Base-by-base conservation (phyloP, 2,329 filamentous ascomycete genomes). In the Thielaviopsis populi region DNA sequence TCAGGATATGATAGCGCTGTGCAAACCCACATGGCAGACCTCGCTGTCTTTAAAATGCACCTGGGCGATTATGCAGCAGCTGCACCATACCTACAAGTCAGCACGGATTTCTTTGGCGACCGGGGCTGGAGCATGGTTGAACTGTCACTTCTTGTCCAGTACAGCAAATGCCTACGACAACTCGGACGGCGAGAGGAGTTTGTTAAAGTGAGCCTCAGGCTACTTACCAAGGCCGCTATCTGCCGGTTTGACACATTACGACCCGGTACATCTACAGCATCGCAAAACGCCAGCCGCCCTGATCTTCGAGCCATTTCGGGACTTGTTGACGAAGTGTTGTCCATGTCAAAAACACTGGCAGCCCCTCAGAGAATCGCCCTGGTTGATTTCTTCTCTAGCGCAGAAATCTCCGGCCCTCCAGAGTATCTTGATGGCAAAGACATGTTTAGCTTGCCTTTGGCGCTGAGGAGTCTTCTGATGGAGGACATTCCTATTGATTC, bases 21-120 rank as follows among this genome's bases (percentile, higher is more conserved):
- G 0, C 85, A 95, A 69, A 81, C 85, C 22, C 85, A 86, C 66
- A 83, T 91, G 72, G 87, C 89, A 10, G 94, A 99, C 73, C 80
- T 97, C 56, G 94, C 91, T 1, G 81, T 94, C 4, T 77, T 96
- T 61, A 91, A 92, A 70, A 94, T 86, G 69, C 83, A 88, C 66
- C 78, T 88, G 2, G 81, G 82, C 24, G 88, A 97, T 68, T 91
- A 85, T 70, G 78, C 77, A 1, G 80, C 83, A 1, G 91, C 94
- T 0, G 85, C 88, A 0, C 81, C 81, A 0, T 91, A 88, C 70
- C 94, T 99, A 69, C 82, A 87, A 69, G 81, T 85, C 56, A 84
- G 94, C 53, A 86, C 88, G 0, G 85, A 87, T 0, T 88, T 89
- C 67, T 96, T 94, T 69, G 87, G 86, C 0, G 83, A 86, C 64